Evolutionary conservation across 176 grass and related monocot genomes (phyloP), one percentile per base, ranked within the genome.

Genomic region (Lolium multiflorum): DNA sequence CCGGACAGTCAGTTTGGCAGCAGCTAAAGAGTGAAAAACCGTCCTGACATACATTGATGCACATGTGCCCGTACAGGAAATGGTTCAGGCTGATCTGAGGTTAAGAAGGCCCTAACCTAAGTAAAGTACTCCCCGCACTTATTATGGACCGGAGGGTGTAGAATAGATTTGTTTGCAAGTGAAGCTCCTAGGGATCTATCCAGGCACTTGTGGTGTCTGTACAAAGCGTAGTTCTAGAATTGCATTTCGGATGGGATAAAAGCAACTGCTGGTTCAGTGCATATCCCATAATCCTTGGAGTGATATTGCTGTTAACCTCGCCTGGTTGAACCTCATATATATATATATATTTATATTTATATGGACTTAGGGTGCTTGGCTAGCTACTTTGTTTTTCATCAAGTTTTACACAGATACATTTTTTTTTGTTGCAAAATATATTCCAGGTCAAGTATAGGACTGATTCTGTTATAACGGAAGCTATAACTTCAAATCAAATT

Each of bases 101-200:
- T 52, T 76, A 52, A 16, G 22, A 75, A 22, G 21, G 43, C 43
- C 46, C 44, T 74, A 74, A 74, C 21, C 71, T 74, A 73, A 73
- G 9, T 73, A 46, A 44, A 43, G n/a, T 35, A 35, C 31, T 35
- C 31, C 31, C 31, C 3, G 31, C 31, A 35, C 31, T 35, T 35
- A 35, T 35, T 35, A 35, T 35, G 31, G 31, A 35, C 31, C 31
- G 31, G 31, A 35, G 31, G 31, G 31, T 3, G 31, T 47, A 73
- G 8, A 59, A 21, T 73, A 74, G 3, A 73, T 14, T 15, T 26
- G 46, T 25, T 74, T 50, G 71, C 46, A 74, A 74, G 46, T 50
- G 12, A 15, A 74, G 71, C 21, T 25, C 2, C n/a, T 74, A 74
- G 39, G 20, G 69, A 11, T 73, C 48, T 3, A 71, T 44, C 71